phyloP scores from a whole-genome alignment of 257 asterid genomes.

The Rubia yunnanensis region DNA sequence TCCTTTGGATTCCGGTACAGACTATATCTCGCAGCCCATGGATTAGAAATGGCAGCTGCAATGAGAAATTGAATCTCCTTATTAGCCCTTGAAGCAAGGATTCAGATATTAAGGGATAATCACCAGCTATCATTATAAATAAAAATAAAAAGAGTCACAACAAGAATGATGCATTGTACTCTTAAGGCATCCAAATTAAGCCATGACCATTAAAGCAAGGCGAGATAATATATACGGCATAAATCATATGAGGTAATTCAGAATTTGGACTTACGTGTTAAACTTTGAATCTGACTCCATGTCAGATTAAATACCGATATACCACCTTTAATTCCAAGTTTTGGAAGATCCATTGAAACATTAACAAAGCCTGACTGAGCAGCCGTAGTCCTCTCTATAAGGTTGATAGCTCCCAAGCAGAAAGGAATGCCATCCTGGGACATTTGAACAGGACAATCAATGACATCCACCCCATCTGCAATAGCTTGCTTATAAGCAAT shows the following conservation, averaged over 20 bases:
- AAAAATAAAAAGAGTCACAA: neutral
- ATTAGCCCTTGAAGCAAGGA: conserved; percentile 6
- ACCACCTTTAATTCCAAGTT: conserved; percentile 36
- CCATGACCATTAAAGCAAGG: neutral
- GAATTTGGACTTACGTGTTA: conserved; percentile 42
- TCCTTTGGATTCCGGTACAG: conserved; percentile 48
- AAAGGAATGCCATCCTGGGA: conserved; percentile 55
- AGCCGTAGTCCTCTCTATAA: conserved; percentile 38
- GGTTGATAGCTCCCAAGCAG: conserved; percentile 70
- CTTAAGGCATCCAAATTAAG: neutral
- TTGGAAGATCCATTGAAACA: conserved; percentile 30
- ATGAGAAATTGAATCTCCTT: conserved; percentile 14
- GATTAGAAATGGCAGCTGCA: conserved; percentile 57
- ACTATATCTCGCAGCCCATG: conserved; percentile 10
- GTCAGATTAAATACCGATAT: conserved; percentile 52
- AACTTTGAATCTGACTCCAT: conserved; percentile 52
- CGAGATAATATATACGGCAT: neutral
- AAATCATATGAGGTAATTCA: neutral
- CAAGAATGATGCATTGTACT: neutral
- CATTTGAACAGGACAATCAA: conserved; percentile 82
- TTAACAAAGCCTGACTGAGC: conserved; percentile 29
- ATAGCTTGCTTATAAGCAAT: conserved; percentile 54
- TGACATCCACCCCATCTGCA: conserved; percentile 59
- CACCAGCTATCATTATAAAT: neutral
- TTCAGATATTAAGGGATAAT: conserved; percentile 1